These are phyloP conservation scores for Calonectria hongkongensis DNA, from an alignment of 2,329 filamentous ascomycete species.

Conservation along the genomic window DNA sequence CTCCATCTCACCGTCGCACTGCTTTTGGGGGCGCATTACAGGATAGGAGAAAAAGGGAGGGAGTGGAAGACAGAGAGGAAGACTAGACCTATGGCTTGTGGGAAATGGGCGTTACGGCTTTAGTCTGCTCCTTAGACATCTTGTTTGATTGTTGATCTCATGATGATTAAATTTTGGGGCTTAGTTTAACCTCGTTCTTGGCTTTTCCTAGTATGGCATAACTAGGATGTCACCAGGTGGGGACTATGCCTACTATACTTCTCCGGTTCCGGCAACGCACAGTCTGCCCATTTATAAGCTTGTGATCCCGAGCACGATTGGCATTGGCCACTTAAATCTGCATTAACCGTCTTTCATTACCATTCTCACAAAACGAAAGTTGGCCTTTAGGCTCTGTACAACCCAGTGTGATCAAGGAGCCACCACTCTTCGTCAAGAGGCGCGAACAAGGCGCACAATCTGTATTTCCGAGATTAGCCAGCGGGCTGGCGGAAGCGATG, in stretches of 20 bases:
- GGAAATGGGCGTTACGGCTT: too few relatives aligned
- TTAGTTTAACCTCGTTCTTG: neutral
- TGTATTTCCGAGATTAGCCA: neutral
- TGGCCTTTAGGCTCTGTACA: too few relatives aligned
- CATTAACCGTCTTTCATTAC: neutral
- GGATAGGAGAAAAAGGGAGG: too few relatives aligned
- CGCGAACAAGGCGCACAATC: neutral
- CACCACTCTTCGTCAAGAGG: too few relatives aligned
- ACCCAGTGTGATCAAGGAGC: neutral
- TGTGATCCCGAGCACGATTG: neutral
- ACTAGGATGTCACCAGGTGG: neutral
- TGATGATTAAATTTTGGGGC: neutral
- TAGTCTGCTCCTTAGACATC: too few relatives aligned
- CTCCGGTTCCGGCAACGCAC: conserved; percentile 23
- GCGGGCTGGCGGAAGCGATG: neutral
- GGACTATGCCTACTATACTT: neutral
- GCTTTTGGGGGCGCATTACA: too few relatives aligned
- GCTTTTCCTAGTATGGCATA: neutral
- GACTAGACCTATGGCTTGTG: too few relatives aligned
- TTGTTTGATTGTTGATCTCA: neutral
- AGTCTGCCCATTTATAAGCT: conserved; percentile 22
- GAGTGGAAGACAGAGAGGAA: too few relatives aligned
- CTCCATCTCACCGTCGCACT: too few relatives aligned
- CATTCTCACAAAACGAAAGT: too few relatives aligned
- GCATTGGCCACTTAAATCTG: neutral